Base-by-base conservation (phyloP, 2,329 filamentous ascomycete genomes). In the Penicillium frequentans region DNA sequence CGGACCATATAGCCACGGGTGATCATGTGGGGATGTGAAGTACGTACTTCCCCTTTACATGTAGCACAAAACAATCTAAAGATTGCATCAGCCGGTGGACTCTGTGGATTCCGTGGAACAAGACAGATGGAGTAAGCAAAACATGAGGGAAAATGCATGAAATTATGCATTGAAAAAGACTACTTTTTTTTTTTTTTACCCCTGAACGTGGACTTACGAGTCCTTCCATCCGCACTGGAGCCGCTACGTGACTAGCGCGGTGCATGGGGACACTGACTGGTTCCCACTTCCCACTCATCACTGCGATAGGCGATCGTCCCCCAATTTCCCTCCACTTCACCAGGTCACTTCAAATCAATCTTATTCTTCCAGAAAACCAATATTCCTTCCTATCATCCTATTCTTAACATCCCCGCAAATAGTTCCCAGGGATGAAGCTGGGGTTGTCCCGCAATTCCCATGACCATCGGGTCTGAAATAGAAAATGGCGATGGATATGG, bases 401-500 rank as follows among this genome's bases (percentile, higher is more conserved):
- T 55, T 50, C 39, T 23, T 29, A 43, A 52, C 48, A 49, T 44
- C 49, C 10, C 16, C 49, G 7, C 26, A 33, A 23, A 42, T 44
- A 52, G 14, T 24, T 52, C 31, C 47, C 27, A 42, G 47, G 47
- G 39, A 58, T 59, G 58, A 56, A 57, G 48, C 29, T 47, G 31
- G 56, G 62, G 55, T 54, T 54, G 45, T 48, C 39, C 51, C 60
- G 48, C 61, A 23, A 48, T 23, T 51, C 62, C 47, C 43, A 64
- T 64, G 61, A 56, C 51, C 51, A 33, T 49, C 10, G 21, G 16
- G 35, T 52, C 26, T 48, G 35, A 29, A 10, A 48, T 54, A 45
- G 42, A 52, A 65, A 50, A 76, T 75, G 69, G 69, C 70, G 55
- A 80, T 80, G 66, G 81, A 86, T 70, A 83, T 86, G 73, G 88